A percentile compares a stretch with the other conserved stretches of the same genome.
Evolutionary conservation across 352 stramenopile genomes (phyloP).

Genomic region (Globisporangium splendens): DNA sequence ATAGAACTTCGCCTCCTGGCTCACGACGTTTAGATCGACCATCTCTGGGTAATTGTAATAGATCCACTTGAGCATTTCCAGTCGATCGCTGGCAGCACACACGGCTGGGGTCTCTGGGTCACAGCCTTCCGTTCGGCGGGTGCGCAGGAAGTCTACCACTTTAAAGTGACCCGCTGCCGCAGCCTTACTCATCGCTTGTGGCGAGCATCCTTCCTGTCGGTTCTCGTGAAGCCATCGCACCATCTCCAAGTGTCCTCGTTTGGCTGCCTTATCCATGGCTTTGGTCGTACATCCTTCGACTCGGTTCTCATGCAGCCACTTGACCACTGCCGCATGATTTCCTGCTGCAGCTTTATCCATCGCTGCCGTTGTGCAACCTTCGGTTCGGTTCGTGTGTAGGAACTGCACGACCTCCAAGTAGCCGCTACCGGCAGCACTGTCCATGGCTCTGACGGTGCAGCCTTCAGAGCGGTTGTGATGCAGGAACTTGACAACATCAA

Average conservation of each 20-base stretch:
- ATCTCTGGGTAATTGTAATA: background rate
- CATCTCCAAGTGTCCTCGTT: too few relatives aligned
- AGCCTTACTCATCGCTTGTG: conserved; percentile 8
- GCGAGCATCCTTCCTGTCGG: conserved; percentile 5
- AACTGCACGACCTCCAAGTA: conserved; percentile 5
- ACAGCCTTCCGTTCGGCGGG: conserved; percentile 13
- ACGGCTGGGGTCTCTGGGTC: background rate
- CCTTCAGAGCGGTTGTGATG: conserved; percentile 3
- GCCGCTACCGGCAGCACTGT: background rate
- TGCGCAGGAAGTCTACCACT: conserved; percentile 12
- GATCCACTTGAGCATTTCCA: conserved; percentile 6
- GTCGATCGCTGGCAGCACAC: conserved; percentile 1
- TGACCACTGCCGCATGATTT: conserved; percentile 5
- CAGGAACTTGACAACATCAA: conserved; percentile 8
- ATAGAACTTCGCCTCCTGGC: background rate
- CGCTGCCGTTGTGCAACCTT: too few relatives aligned
- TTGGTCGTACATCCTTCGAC: too few relatives aligned
- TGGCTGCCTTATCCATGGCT: too few relatives aligned
- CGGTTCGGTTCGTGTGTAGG: background rate
- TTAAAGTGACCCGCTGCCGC: conserved; percentile 2
- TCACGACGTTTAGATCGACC: background rate
- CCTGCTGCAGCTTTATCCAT: conserved; percentile 6
- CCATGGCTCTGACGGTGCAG: background rate
- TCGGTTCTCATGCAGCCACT: conserved; percentile 9
- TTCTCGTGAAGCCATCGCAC: too few relatives aligned